Conservation (phyloP, 2,329 filamentous ascomycete genomes). For the Aspergillus phoenicis region DNA sequence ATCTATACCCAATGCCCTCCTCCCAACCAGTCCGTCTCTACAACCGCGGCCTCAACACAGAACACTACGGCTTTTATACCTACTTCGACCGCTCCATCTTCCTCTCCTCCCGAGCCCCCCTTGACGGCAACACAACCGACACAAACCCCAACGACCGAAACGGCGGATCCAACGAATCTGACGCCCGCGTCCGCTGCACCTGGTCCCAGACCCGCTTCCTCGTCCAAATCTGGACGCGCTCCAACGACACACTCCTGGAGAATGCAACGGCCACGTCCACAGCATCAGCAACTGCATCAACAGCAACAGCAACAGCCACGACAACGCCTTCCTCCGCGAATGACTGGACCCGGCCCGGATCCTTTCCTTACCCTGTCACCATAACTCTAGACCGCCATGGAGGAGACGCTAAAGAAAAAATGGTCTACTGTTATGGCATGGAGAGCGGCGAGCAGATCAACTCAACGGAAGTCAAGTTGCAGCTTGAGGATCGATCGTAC, state of each 20-base stretch:
- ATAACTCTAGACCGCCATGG: conserved; percentile 64
- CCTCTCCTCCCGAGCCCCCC: conserved; percentile 61
- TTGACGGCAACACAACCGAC: conserved; percentile 52
- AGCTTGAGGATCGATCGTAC: conserved; percentile 56
- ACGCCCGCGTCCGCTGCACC: conserved; percentile 56
- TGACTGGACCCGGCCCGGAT: conserved; percentile 55
- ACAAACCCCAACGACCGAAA: conserved; percentile 37
- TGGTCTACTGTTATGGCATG: conserved; percentile 63
- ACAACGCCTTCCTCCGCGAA: conserved; percentile 39
- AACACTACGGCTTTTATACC: conserved; percentile 93
- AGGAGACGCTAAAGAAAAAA: conserved; percentile 56
- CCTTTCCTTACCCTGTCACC: conserved; percentile 64
- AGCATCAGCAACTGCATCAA: conserved; percentile 15
- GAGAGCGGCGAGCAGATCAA: conserved; percentile 52
- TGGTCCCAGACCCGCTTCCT: conserved; percentile 64
- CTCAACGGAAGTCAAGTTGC: conserved; percentile 48
- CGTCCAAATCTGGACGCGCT: conserved; percentile 65
- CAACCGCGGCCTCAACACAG: conserved; percentile 75
- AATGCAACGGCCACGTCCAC: conserved; percentile 13
- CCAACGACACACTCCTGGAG: conserved; percentile 35
- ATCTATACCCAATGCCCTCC: conserved; percentile 68
- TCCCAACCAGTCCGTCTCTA: conserved; percentile 81
- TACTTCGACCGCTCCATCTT: conserved; percentile 90
- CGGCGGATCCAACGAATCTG: conserved; percentile 52
- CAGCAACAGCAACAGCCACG: conserved; percentile 23